Base-by-base conservation (phyloP, 768 basidiomycete genomes). In the Agaricus sinodeliciosus region DNA sequence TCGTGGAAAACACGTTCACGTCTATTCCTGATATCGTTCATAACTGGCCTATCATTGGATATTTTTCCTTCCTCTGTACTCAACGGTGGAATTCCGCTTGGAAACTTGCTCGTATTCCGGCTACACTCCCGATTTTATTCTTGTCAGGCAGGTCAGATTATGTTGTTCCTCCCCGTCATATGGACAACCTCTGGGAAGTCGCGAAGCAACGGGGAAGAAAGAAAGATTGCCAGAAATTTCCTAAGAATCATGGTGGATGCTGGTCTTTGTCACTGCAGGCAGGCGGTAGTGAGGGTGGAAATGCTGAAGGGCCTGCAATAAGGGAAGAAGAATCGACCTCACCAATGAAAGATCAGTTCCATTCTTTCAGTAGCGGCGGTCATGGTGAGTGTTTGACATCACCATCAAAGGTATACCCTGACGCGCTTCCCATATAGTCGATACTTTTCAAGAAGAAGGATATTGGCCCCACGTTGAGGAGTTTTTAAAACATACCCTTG, bases 1-100 rank as follows among this genome's bases (percentile, higher is more conserved):
- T 95, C 36, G 69, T 94, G 54, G 92, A 94, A 69, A 94, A 94
- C 63, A 94, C 94, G 0, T 95, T 94, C 67, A 77, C 84, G 36
- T 90, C 86, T 26, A 78, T 95, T 43, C 85, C 85, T 1, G 75
- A 79, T 37, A 77, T 94, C 40, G 85, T 90, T 0, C 70, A 75
- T 53, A 75, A 77, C 11, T 72, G 90, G 58, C 90, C 90, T 1
- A 59, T 79, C 42, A 75, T 92, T 27, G 72, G 78, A 18, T 0
- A 73, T 91, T 64, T 72, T 87, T 9, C 85, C 84, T 62, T 73
- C 92, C 9, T 84, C 85, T 59, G 79, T 87, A 49, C 81, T 94
- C 64, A 80, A 84, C 55, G 89, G 89, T 0, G 77, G 76, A 2
- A 68, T 73, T 4, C 80, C 81, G 60, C 68, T 87, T n/a, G 69